Conservation (phyloP, 2,329 filamentous ascomycete genomes). For the Aspergillus intermedius region DNA sequence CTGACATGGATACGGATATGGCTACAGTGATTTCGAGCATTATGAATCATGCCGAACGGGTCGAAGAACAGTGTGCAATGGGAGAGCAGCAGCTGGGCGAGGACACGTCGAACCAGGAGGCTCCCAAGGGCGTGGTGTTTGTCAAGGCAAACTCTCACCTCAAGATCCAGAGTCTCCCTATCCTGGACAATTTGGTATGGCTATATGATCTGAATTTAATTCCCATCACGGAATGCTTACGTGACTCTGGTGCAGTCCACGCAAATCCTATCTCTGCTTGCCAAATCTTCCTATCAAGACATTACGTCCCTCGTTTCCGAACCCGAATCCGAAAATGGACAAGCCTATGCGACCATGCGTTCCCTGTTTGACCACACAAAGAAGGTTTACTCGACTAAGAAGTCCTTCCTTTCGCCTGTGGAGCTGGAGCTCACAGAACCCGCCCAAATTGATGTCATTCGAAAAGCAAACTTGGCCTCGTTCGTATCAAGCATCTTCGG, state of each 20-base stretch:
- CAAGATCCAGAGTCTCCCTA: slow-evolving; percentile 54
- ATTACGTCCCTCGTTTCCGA: slow-evolving; percentile 53
- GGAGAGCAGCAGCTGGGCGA: slow-evolving; percentile 26
- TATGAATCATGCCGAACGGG: slow-evolving; percentile 37
- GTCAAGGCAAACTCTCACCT: slow-evolving; percentile 41
- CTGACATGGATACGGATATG: slow-evolving; percentile 29
- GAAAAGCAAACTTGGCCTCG: slow-evolving; percentile 59
- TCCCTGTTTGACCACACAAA: slow-evolving; percentile 59
- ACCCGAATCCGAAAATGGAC: slow-evolving; percentile 50
- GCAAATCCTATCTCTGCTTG: slow-evolving; percentile 53
- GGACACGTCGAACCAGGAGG: slow-evolving; percentile 21
- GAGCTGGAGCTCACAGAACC: slow-evolving; percentile 47
- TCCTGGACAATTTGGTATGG: slow-evolving; percentile 55
- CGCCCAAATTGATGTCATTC: slow-evolving; percentile 53
- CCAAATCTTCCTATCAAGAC: slow-evolving; percentile 51
- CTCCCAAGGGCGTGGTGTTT: slow-evolving; percentile 30
- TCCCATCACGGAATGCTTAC: not conserved
- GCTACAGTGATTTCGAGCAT: slow-evolving; percentile 37
- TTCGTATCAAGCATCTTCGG: slow-evolving; percentile 59
- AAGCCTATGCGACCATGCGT: slow-evolving; percentile 57
- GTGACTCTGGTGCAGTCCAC: slow-evolving; percentile 42
- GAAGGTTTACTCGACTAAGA: slow-evolving; percentile 52
- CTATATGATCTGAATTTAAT: not conserved
- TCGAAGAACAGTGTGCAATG: slow-evolving; percentile 34
- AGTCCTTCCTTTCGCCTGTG: slow-evolving; percentile 51